Evolutionary conservation across 1,139 yeast genomes (phyloP).

Genomic region (Wickerhamiella pararugosa): DNA sequence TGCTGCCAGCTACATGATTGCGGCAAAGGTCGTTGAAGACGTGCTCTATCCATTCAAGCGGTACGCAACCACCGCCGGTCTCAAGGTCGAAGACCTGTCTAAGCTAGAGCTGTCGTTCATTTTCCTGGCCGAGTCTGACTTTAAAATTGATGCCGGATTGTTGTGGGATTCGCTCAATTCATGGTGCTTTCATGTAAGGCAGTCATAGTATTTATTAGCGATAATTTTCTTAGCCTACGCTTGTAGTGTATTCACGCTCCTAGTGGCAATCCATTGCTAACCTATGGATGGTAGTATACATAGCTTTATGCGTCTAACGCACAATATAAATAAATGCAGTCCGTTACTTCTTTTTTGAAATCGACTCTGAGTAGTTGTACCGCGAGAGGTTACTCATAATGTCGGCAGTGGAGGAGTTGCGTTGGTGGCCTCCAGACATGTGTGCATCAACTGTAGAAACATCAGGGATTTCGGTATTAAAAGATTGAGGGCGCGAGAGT

Average conservation of each 20-base stretch:
- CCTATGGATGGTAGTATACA: too few species aligned
- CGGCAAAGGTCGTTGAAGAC: conserved; percentile 40
- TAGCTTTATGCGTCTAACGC: too few species aligned
- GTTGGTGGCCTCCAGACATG: too few species aligned
- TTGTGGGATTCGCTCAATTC: conserved; percentile 18
- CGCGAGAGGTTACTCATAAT: too few species aligned
- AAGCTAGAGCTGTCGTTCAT: conserved; percentile 35
- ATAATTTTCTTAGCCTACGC: not conserved
- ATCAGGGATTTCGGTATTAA: too few species aligned
- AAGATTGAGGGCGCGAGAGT: too few species aligned
- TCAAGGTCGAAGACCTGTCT: conserved; percentile 30
- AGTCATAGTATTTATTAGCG: not conserved
- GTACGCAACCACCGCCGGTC: conserved; percentile 40
- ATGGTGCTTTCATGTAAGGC: conserved; percentile 7
- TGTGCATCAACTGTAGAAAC: too few species aligned
- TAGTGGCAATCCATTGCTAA: too few species aligned
- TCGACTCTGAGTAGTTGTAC: too few species aligned
- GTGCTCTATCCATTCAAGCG: conserved; percentile 35
- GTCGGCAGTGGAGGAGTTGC: too few species aligned
- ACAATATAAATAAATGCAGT: too few species aligned
- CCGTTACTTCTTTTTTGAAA: too few species aligned
- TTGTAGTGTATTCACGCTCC: not conserved
- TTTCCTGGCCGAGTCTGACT: conserved; percentile 26
- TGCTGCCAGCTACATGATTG: conserved; percentile 34
- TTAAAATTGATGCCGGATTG: conserved; percentile 21